Evolutionary conservation across 2,329 filamentous ascomycete genomes (phyloP).

Genomic region (Fusarium keratoplasticum): DNA sequence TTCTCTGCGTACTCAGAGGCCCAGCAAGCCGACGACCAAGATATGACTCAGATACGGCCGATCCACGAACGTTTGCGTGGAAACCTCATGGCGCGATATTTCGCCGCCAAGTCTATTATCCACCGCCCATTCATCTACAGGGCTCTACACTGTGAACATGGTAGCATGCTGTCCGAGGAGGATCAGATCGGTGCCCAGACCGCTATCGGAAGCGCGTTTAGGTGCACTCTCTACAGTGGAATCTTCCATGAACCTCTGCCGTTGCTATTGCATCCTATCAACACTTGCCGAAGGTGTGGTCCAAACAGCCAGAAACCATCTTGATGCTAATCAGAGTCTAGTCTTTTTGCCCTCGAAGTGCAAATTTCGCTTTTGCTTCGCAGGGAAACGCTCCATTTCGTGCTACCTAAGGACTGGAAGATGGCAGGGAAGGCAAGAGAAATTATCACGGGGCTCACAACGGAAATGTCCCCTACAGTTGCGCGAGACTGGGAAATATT

Average conservation of each 20-base stretch:
- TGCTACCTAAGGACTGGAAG: not conserved
- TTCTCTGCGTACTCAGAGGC: not conserved
- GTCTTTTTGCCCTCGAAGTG: constrained; percentile 23
- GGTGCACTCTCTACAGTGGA: not conserved
- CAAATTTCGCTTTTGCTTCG: constrained; percentile 14
- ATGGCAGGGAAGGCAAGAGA: not conserved
- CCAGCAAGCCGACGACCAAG: not conserved
- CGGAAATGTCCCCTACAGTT: constrained; percentile 8
- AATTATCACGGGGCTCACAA: not conserved
- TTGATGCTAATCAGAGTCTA: not conserved
- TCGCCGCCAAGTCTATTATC: constrained; percentile 20
- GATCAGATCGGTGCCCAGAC: constrained; percentile 5
- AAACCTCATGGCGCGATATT: constrained; percentile 13
- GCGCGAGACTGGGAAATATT: constrained; percentile 19
- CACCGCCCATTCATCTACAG: constrained; percentile 25
- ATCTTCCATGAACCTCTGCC: constrained; percentile 17
- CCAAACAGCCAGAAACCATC: too few species aligned
- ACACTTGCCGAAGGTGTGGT: constrained; percentile 23
- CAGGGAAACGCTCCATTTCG: not conserved
- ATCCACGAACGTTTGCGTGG: constrained; percentile 4
- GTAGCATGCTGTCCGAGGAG: not conserved
- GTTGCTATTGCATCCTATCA: constrained; percentile 24
- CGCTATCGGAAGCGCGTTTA: constrained; percentile 8
- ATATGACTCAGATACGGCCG: not conserved
- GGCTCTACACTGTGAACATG: not conserved